These are phyloP conservation scores for Candida oleophila DNA, from an alignment of 805 yeast genomes.

Conservation along the genomic window DNA sequence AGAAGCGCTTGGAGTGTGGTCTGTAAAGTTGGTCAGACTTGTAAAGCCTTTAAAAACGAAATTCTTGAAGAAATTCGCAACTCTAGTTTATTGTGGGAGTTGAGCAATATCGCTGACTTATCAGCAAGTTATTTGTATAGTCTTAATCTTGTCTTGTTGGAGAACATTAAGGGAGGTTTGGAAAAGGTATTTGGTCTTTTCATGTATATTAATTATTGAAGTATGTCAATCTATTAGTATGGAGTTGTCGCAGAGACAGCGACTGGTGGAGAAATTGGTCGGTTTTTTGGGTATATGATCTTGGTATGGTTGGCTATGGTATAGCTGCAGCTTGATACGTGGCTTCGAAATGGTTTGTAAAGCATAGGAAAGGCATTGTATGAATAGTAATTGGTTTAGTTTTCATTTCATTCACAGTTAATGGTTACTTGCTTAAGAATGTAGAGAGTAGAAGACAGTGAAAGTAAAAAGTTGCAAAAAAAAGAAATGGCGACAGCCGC, in stretches of 20 bases:
- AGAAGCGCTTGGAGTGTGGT: background rate
- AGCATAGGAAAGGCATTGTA: background rate
- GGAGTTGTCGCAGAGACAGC: background rate
- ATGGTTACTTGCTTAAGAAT: background rate
- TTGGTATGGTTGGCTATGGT: background rate
- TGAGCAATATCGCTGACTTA: background rate
- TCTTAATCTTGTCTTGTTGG: constrained; percentile 12
- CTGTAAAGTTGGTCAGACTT: constrained; percentile 4
- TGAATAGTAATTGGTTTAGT: background rate
- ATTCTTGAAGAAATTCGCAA: background rate
- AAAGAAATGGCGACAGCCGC: constrained; percentile 49
- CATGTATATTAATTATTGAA: constrained; percentile 7
- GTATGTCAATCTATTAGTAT: background rate
- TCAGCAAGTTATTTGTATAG: constrained; percentile 4
- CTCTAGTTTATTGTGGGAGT: background rate
- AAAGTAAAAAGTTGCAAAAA: no score
- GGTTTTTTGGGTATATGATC: background rate
- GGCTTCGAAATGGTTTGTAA: background rate
- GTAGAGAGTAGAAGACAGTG: no score
- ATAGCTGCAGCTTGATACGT: background rate
- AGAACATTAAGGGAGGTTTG: constrained; percentile 23
- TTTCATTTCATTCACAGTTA: background rate
- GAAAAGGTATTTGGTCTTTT: constrained; percentile 17
- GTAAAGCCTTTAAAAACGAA: constrained; percentile 5
- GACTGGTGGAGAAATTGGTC: background rate